Evolutionary conservation across 2,329 filamentous ascomycete species (phyloP), one percentile per base, ranked within the genome.

Genomic region (Decorospora gaudefroyi): DNA sequence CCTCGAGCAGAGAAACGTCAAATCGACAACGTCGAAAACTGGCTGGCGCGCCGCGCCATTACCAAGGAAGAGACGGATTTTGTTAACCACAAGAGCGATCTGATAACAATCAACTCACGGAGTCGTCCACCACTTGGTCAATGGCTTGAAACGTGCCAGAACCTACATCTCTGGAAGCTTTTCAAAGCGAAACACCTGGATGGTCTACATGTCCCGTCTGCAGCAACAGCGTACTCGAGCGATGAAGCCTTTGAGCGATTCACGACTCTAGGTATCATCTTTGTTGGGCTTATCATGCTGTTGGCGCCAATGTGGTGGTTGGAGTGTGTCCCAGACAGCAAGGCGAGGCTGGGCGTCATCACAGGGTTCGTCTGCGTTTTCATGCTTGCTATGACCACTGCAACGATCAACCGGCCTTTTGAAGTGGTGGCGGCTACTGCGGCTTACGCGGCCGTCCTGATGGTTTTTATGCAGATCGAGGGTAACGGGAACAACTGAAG

Each of bases 261-360:
- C 5, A 59, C 51, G 1, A 59, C 30, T 3, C 17, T 32, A 10
- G 15, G 30, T 3, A 55, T 7, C 16, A 28, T 5, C 36, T 12
- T 12, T 0, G 21, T 46, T 2, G 55, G 61, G 1, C 23, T 56
- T 1, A 7, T 33, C 1, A 62, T 65, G 57, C 43, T 65, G 10
- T 28, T 63, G 7, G 54, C 40, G 3, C 59, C 62, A 1, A 15
- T 64, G 26, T 65, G 59, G 62, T 49, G 39, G 49, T 31, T 64
- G 6, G 53, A 52, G 11, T 52, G 36, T 27, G 39, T 50, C 0
- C 25, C 35, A 1, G 31, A 23, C 2, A 55, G 33, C 8, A 26
- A 21, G 7, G 31, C 6, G 4, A 29, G 52, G 21, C 23, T 64
- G 4, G 38, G 25, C 2, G 44, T 62, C 25, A 63, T 64, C n/a